Conservation (phyloP, 805 yeast genomes). For the Scheffersomyces spartinae region DNA sequence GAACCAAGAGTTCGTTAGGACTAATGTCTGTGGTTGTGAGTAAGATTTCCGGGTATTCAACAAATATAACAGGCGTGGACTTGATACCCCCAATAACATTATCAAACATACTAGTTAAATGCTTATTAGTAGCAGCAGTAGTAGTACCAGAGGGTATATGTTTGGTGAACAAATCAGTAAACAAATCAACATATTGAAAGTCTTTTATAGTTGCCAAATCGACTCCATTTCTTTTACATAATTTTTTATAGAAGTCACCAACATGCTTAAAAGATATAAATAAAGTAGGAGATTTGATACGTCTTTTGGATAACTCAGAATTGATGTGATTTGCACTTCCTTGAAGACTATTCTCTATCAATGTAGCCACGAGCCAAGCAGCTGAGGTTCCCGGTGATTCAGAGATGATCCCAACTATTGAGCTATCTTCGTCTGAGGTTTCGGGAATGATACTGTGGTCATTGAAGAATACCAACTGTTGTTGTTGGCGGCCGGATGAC, state of each 20-base stretch:
- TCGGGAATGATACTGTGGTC: no score
- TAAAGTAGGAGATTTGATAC: conserved; percentile 19
- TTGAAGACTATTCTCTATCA: conserved; percentile 42
- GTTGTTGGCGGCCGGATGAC: no score
- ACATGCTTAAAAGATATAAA: conserved; percentile 23
- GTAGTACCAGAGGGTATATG: conserved; percentile 9
- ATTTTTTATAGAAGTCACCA: conserved; percentile 19
- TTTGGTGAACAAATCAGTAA: conserved; percentile 20
- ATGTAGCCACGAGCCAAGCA: conserved; percentile 46
- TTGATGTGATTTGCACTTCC: conserved; percentile 32
- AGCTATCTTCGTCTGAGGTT: no score
- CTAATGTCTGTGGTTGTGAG: conserved; percentile 28
- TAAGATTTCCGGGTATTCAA: conserved; percentile 39
- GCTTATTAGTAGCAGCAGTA: conserved; percentile 9
- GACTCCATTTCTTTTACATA: conserved; percentile 28
- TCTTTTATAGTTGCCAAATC: conserved; percentile 12
- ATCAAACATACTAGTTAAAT: conserved; percentile 9
- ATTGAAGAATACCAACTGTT: no score
- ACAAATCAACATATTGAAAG: conserved; percentile 29
- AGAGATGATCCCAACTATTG: no score
- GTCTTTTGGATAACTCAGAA: conserved; percentile 12
- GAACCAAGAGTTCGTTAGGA: conserved; percentile 21
- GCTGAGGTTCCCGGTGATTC: conserved; percentile 44
- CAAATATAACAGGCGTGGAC: conserved; percentile 6
- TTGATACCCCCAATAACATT: conserved; percentile 1